phyloP scores from a whole-genome alignment of 306 rosid species.

The Malus fusca region DNA sequence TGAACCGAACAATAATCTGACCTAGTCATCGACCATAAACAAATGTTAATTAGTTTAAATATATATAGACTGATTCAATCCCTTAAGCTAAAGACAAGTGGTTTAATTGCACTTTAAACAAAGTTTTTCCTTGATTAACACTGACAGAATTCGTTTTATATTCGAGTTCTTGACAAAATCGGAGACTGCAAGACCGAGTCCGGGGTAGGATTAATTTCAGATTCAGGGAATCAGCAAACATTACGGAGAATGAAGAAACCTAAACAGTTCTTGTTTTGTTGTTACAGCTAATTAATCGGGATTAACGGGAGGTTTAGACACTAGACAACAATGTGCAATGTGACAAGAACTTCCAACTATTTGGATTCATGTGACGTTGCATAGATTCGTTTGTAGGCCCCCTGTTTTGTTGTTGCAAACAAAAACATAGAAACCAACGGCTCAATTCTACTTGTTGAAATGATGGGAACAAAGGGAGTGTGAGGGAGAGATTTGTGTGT shows the following conservation, averaged over 20 bases:
- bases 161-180: not conserved
- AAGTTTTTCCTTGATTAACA: not conserved
- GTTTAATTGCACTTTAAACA: not conserved
- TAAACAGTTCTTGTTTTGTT: not conserved
- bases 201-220: not conserved
- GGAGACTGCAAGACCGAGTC: constrained; percentile 7
- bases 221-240: not conserved
- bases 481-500: too few species aligned
- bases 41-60: not conserved
- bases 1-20: not conserved
- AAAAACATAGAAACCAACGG: not conserved
- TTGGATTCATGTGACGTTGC: not conserved
- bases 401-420: not conserved
- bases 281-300: too few species aligned
- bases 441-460: not conserved
- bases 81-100: not conserved
- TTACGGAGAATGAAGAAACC: not conserved
- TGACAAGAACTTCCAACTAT: not conserved
- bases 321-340: not conserved
- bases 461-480: not conserved
- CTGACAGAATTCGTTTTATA: constrained; percentile 2
- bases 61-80: not conserved
- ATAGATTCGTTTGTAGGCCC: not conserved
- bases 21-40: constrained; percentile 2
- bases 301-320: not conserved